phyloP scores from a whole-genome alignment of 2,329 filamentous ascomycete species.

The Onygena corvina region DNA sequence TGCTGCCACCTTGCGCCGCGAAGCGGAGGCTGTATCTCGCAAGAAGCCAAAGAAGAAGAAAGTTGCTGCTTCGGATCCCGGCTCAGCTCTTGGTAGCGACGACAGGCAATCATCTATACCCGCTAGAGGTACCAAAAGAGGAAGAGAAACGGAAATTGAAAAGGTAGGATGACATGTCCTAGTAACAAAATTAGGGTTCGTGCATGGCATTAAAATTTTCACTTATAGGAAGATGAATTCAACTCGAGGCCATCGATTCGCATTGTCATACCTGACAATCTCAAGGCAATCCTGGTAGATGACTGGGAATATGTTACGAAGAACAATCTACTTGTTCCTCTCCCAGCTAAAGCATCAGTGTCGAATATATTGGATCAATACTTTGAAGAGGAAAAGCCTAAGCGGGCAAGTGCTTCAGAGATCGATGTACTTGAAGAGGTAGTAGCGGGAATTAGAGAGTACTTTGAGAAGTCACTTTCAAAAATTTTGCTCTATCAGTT shows the following conservation, averaged over 20 bases:
- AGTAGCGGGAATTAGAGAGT: conserved; percentile 72
- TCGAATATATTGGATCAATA: conserved; percentile 72
- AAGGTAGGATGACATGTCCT: conserved; percentile 26
- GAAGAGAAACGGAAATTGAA: conserved; percentile 38
- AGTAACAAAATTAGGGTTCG: background rate
- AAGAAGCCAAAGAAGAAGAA: conserved; percentile 27
- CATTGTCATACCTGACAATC: conserved; percentile 70
- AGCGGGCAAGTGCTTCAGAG: conserved; percentile 43
- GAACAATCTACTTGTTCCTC: conserved; percentile 74
- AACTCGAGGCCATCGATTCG: conserved; percentile 73
- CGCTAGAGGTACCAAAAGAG: conserved; percentile 34
- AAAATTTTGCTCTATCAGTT: conserved; percentile 88
- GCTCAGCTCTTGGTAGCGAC: conserved; percentile 35
- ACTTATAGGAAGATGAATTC: conserved; percentile 76
- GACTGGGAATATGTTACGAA: conserved; percentile 99
- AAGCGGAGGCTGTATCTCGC: conserved; percentile 28
- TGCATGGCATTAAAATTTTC: conserved; percentile 8
- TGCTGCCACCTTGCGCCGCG: conserved; percentile 43
- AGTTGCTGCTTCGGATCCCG: conserved; percentile 30
- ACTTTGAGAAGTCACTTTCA: conserved; percentile 83
- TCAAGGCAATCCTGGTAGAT: conserved; percentile 88
- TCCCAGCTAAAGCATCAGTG: conserved; percentile 67
- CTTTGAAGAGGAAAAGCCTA: conserved; percentile 54
- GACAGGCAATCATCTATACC: conserved; percentile 35
- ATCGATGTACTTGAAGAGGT: conserved; percentile 84